These are phyloP conservation scores for Hyphopichia pseudoburtonii DNA, from an alignment of 1,139 yeast species.

Conservation along the genomic window DNA sequence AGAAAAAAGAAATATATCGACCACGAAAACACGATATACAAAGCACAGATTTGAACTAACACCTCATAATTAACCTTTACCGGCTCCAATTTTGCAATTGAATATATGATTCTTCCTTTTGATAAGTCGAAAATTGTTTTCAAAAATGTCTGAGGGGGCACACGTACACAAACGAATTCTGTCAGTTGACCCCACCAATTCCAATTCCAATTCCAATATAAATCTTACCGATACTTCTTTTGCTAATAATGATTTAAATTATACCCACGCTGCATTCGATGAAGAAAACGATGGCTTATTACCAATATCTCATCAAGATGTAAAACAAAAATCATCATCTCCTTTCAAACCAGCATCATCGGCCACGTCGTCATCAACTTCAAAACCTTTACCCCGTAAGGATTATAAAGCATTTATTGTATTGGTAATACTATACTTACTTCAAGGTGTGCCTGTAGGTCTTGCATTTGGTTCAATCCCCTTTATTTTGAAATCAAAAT, in stretches of 20 bases:
- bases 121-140: no score
- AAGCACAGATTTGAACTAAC: no score
- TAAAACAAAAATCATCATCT: conserved; percentile 12
- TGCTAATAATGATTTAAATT: conserved; percentile 15
- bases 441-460: conserved; percentile 97
- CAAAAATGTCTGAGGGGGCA: conserved; percentile 1
- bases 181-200: conserved; percentile 11
- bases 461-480: conserved; percentile 96
- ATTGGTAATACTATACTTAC: conserved; percentile 67
- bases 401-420: conserved; percentile 55
- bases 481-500: conserved; percentile 74
- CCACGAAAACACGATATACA: no score
- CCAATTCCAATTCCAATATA: no score
- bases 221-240: no score
- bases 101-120: no score
- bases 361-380: not conserved
- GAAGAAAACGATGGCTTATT: conserved; percentile 37
- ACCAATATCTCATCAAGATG: conserved; percentile 30
- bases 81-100: no score
- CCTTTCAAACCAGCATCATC: conserved; percentile 9
- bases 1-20: no score
- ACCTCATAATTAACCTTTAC: no score
- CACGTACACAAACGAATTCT: conserved; percentile 18
- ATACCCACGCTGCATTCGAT: conserved; percentile 25
- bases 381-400: not conserved